phyloP scores from a whole-genome alignment of 2,329 filamentous ascomycete species.

The Nigrospora oryzae region DNA sequence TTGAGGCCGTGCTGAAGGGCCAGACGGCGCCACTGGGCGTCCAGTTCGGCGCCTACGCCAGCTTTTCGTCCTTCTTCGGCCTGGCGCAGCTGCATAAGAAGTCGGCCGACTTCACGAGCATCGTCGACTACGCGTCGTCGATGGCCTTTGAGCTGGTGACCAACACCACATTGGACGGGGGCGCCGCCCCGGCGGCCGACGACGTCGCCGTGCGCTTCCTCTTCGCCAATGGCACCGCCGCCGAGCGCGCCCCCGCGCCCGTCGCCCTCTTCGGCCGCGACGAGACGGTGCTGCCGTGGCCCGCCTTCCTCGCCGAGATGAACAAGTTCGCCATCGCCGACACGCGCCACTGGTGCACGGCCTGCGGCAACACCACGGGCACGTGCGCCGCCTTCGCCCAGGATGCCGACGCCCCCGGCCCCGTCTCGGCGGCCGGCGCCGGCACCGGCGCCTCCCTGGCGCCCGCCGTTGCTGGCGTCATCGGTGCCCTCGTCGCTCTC shows the following conservation, averaged over 20 bases:
- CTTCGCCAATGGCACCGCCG: constrained; percentile 51
- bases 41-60: constrained; percentile 53
- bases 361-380: constrained; percentile 66
- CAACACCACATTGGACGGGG: constrained; percentile 33
- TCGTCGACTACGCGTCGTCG: constrained; percentile 76
- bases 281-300: constrained; percentile 54
- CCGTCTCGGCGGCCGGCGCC: constrained; percentile 11
- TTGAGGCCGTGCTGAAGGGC: constrained; percentile 41
- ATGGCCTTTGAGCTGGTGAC: constrained; percentile 71
- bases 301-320: constrained; percentile 57
- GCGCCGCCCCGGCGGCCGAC: constrained; percentile 36
- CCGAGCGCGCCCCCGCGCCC: constrained; percentile 37
- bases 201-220: constrained; percentile 53
- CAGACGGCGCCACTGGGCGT: constrained; percentile 33
- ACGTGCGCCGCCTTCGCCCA: constrained; percentile 44
- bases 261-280: constrained; percentile 54
- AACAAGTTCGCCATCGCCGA: constrained; percentile 57
- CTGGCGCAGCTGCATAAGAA: constrained; percentile 41
- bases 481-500: constrained; percentile 61
- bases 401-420: constrained; percentile 13
- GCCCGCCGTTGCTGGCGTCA: constrained; percentile 69
- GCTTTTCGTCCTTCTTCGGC: constrained; percentile 57
- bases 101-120: constrained; percentile 58
- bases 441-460: constrained; percentile 42
- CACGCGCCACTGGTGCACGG: constrained; percentile 61